Evolutionary conservation across 2,329 filamentous ascomycete species (phyloP).

Genomic region (Pseudocercospora crystallina): DNA sequence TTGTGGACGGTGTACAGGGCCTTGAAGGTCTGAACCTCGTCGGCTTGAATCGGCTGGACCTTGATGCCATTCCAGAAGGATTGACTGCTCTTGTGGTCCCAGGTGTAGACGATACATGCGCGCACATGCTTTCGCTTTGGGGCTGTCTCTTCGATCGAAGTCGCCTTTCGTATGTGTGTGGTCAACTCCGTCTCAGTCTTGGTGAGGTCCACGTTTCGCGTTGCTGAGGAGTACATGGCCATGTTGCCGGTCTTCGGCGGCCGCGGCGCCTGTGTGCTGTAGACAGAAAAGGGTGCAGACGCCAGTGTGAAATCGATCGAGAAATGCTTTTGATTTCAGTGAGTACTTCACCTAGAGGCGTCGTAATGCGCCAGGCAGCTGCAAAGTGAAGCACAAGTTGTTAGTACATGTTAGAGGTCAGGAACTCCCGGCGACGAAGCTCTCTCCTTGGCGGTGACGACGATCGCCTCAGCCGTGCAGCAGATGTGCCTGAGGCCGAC

Average conservation of each 20-base stretch:
- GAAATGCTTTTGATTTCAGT: background rate
- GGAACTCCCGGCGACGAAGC: too few relatives aligned
- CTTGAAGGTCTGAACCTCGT: constrained; percentile 99
- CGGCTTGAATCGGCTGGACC: constrained; percentile 98
- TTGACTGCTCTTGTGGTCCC: constrained; percentile 94
- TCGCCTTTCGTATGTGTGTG: constrained; percentile 68
- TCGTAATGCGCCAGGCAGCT: constrained; percentile 17
- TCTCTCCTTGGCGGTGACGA: too few relatives aligned
- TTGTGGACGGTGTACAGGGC: constrained; percentile 97
- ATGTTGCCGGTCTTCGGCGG: constrained; percentile 6
- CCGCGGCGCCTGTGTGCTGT: constrained; percentile 11
- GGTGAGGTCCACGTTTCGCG: constrained; percentile 61
- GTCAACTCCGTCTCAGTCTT: constrained; percentile 66
- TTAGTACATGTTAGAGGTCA: too few relatives aligned
- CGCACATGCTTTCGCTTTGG: constrained; percentile 92
- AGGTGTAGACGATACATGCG: constrained; percentile 96
- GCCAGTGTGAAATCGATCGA: constrained; percentile 3
- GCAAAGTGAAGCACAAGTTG: background rate
- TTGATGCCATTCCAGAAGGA: constrained; percentile 99
- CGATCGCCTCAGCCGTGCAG: too few relatives aligned
- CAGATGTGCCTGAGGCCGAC: too few relatives aligned
- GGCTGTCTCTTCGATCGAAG: constrained; percentile 59
- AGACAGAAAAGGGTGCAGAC: constrained; percentile 21
- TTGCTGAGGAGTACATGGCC: constrained; percentile 41
- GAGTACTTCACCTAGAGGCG: background rate